Evolutionary conservation across 2,329 filamentous ascomycete genomes (phyloP), one percentile per base, ranked within the genome.

Genomic region (Chalara sp.): DNA sequence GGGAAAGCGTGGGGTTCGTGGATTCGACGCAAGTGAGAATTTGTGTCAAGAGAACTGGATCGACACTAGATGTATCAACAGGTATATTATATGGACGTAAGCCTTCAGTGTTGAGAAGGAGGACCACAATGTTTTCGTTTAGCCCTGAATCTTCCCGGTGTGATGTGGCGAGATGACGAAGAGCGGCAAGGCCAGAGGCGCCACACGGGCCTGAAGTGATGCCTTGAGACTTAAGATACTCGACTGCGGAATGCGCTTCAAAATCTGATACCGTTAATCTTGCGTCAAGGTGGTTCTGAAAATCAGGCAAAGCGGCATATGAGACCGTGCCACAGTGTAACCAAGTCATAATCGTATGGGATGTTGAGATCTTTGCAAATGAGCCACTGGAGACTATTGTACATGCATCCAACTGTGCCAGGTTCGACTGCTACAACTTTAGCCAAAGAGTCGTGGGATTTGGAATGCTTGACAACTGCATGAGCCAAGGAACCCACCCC

Each of bases 401-500:
- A 73, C 6, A 87, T 64, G 55, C 79, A 83, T 0, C 80, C 75
- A 0, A 77, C 86, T 0, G 78, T 80, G 13, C 83, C 80, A 0
- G 87, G 81, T 63, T 92, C 88, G 0, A 89, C 87, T 0, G 82
- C 71, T 3, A 89, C 60, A n/a, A 89, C 75, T 1, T 60, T 63
- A 2, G 70, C 65, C 4, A 73, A 72, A 35, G 74, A 74, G 5
- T 53, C 50, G 4, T 58, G 61, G 72, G 57, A 8, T 71, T 66
- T 58, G 86, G 88, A 70, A 75, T 89, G 62, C 87, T 80, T 32
- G 0, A 78, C 75, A 0, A 87, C 86, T 0, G 87, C 79, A 56
- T 90, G 83, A 0, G 83, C 84, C 51, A 89, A 76, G 5, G 81
- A 86, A 0, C 88, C 87, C 0, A 87, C 86, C 0, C 88, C 87